Percentiles rank a stretch among this genome's conserved stretches.
Evolutionary conservation across 441 rosid genomes (phyloP).

Genomic region (Gossypium lobatum): DNA sequence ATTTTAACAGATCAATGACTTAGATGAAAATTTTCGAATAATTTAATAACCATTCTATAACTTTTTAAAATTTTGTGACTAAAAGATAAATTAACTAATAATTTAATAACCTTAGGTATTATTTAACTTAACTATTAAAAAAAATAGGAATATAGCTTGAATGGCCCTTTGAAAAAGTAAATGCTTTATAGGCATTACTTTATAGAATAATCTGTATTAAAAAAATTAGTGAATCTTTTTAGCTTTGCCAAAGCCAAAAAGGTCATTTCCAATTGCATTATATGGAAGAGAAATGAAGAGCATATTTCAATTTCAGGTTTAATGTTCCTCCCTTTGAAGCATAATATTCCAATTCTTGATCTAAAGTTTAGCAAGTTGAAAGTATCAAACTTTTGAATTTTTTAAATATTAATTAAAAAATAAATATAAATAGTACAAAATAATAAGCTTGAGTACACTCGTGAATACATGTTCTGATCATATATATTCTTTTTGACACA

Average conservation of each 20-base stretch:
- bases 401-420: background rate
- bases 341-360: background rate
- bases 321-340: background rate
- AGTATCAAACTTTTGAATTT: background rate
- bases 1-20: too few species aligned
- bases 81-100: too few species aligned
- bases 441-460: background rate
- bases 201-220: background rate
- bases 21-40: too few species aligned
- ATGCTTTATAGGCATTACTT: background rate
- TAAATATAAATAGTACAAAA: too few species aligned
- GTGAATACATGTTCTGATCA: background rate
- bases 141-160: background rate
- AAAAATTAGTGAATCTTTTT: background rate
- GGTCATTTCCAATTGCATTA: background rate
- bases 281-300: background rate
- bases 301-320: background rate
- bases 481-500: too few species aligned
- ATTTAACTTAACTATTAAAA: too few species aligned
- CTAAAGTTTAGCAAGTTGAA: conserved; percentile 4
- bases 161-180: background rate
- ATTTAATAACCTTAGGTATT: too few species aligned
- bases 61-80: too few species aligned
- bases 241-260: background rate
- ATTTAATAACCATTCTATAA: too few species aligned